Evolutionary conservation across 208 protist genomes (phyloP).

Genomic region (Porcisia hertigi): DNA sequence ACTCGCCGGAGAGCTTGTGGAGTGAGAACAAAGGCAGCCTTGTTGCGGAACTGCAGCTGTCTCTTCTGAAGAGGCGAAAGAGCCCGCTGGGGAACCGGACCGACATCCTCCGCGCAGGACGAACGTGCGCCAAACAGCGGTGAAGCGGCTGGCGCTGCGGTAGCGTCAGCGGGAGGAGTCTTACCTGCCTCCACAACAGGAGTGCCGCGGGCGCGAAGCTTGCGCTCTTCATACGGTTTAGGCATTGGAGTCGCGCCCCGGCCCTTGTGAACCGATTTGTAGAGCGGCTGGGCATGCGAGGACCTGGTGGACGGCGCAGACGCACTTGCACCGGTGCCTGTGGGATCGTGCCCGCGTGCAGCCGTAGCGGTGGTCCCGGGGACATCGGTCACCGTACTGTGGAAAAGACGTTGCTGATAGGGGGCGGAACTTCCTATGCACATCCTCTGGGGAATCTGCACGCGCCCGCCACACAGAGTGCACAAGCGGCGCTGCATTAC

Average conservation of each 20-base stretch:
- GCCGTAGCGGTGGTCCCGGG: background rate
- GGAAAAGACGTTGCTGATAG: constrained; percentile 7
- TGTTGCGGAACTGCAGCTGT: constrained; percentile 77
- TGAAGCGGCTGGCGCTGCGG: constrained; percentile 2
- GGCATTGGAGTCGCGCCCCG: constrained; percentile 53
- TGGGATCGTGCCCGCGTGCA: background rate
- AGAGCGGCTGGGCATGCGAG: constrained; percentile 43
- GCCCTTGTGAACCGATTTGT: constrained; percentile 81
- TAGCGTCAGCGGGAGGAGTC: constrained; percentile 7
- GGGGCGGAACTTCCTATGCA: background rate
- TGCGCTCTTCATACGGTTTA: constrained; percentile 23
- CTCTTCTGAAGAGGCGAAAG: constrained; percentile 83
- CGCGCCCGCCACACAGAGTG: background rate
- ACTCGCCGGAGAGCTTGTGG: constrained; percentile 82
- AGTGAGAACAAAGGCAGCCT: constrained; percentile 83
- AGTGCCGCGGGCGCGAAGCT: constrained; percentile 6
- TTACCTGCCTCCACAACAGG: background rate
- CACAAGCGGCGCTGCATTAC: constrained; percentile 22
- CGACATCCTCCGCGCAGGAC: constrained; percentile 77
- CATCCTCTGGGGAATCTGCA: background rate
- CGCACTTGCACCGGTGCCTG: background rate
- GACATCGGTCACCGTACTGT: constrained; percentile 8
- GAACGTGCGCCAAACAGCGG: constrained; percentile 49
- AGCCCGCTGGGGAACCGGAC: constrained; percentile 54
- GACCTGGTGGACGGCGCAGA: constrained; percentile 7